Base-by-base conservation (phyloP, 2,329 filamentous ascomycete genomes). In the Pyrenophora graminea region DNA sequence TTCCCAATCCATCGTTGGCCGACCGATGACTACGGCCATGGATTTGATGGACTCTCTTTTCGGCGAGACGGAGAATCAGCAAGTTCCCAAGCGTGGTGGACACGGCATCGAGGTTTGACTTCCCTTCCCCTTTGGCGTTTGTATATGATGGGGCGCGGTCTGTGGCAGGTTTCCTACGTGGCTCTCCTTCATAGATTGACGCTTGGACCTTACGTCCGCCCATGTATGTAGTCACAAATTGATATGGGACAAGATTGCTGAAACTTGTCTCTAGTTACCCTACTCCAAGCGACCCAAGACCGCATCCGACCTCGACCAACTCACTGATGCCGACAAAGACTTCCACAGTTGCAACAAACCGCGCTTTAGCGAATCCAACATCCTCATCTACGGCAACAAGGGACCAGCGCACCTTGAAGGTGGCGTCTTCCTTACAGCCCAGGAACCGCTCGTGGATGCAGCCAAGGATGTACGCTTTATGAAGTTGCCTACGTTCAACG, bases 21-120 rank as follows among this genome's bases (percentile, higher is more conserved):
- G 84, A 58, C 87, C 88, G 1, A 93, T 96, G 73, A 83, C 86
- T 17, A 96, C 89, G 17, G 92, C 89, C 67, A 96, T 97, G 76
- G 94, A 97, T 77, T 79, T 97, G 71, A 97, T 96, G 91, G 93
- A 96, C 71, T 96, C 91, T 40, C 79, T 97, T 48, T 97, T 95
- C 74, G 88, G 89, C 84, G 88, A 67, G 41, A 61, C 64, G 33
- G 61, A 74, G 81, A 85, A 57, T 71, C 74, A 63, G 33, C 83
- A 77, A 80, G 80, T 58, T 45, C 51, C 50, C 30, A 82, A 73
- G 67, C 56, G 71, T 63, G 85, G 85, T 62, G 76, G 75, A 65
- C 79, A 79, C 76, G 88, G 89, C 70, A 89, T 93, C 75, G 87
- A 97, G 92, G 94, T 97, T 85, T 88, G 93, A 93, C 75, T 79